Conservation (phyloP, 129 eudicot genomes). For the sunflower (Helianthus annuus) region HanXRQr2.0-SUNRISE NC_035442.2:175845801-175846300, state of each 20-base stretch:
- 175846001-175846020: constrained; percentile 34
- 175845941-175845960: constrained; percentile 80
- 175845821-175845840: constrained; percentile 72
- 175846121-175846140: too few species aligned
- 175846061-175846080: constrained; percentile 11
- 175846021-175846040: constrained; percentile 31
- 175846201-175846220: too few species aligned
- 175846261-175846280: too few species aligned
- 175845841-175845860: constrained; percentile 63
- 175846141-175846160: too few species aligned
- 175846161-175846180: too few species aligned
- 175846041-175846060: not conserved
- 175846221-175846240: too few species aligned
- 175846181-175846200: too few species aligned
- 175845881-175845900: constrained; percentile 79
- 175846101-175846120: too few species aligned
- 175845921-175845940: constrained; percentile 60
- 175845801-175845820: not conserved
- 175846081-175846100: constrained; percentile 18
- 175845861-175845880: constrained; percentile 74
- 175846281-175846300: too few species aligned
- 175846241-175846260: too few species aligned
- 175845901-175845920: constrained; percentile 60
- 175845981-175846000: not conserved
- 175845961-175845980: constrained; percentile 46